These are phyloP conservation scores for Candida maris DNA, from an alignment of 805 yeast species.

Conservation along the genomic window DNA sequence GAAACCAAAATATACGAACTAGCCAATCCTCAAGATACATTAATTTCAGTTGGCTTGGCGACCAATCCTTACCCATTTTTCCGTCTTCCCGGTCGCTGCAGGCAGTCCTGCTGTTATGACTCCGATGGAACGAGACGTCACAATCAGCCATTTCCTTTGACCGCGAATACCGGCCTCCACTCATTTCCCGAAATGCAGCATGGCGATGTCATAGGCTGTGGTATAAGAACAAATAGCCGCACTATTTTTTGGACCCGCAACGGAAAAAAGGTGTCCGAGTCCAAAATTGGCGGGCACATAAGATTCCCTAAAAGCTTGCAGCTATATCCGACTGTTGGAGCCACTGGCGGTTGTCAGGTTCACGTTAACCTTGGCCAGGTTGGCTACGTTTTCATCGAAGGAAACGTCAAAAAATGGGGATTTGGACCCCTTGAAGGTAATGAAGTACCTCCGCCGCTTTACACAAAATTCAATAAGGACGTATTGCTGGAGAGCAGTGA, in stretches of 20 bases:
- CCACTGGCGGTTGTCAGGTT: constrained; percentile 75
- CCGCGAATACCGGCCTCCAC: constrained; percentile 40
- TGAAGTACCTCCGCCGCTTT: constrained; percentile 92
- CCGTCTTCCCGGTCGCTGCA: constrained; percentile 88
- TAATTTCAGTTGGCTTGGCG: constrained; percentile 73
- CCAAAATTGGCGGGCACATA: constrained; percentile 74
- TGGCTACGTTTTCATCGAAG: constrained; percentile 89
- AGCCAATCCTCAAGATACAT: constrained; percentile 51
- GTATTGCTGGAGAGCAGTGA: constrained; percentile 64
- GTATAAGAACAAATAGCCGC: constrained; percentile 78
- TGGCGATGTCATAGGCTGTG: constrained; percentile 93
- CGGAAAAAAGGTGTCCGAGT: constrained; percentile 83
- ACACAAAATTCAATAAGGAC: constrained; percentile 75
- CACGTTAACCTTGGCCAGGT: constrained; percentile 90
- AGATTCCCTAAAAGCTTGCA: constrained; percentile 67
- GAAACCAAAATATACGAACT: constrained; percentile 80
- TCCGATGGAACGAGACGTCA: constrained; percentile 76
- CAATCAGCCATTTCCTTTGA: constrained; percentile 64
- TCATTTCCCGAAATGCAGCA: constrained; percentile 59
- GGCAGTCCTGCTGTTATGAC: constrained; percentile 82
- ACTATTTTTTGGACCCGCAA: constrained; percentile 91
- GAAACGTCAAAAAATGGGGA: constrained; percentile 93
- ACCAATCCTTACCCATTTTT: constrained; percentile 92
- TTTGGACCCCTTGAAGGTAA: constrained; percentile 86
- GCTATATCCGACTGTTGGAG: constrained; percentile 86